Evolutionary conservation across 208 protist genomes (phyloP).

Genomic region (Blechomonas ayalai): DNA sequence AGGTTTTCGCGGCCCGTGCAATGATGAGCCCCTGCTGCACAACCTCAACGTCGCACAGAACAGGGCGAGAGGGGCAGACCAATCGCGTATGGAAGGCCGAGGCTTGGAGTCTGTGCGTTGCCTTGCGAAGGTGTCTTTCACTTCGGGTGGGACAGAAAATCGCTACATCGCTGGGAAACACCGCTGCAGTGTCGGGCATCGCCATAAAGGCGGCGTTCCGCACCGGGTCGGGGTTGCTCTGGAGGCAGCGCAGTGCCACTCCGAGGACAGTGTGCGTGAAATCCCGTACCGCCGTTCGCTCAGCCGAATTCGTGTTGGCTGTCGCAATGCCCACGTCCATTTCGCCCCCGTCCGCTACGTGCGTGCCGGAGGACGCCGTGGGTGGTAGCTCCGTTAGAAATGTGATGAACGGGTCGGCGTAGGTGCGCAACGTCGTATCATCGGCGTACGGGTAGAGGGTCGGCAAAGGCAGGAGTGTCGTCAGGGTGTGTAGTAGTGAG

Average conservation of each 20-base stretch:
- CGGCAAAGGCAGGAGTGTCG: constrained; percentile 44
- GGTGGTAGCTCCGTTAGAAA: constrained; percentile 31
- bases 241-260: constrained; percentile 65
- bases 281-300: constrained; percentile 9
- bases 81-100: too few relatives aligned
- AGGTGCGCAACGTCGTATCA: constrained; percentile 44
- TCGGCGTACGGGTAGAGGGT: constrained; percentile 74
- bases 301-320: neutral
- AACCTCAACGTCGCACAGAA: constrained; percentile 19
- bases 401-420: constrained; percentile 30
- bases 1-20: constrained; percentile 31
- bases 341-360: neutral
- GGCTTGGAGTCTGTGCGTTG: too few relatives aligned
- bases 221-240: constrained; percentile 66
- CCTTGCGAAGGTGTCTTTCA: too few relatives aligned
- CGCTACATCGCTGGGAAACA: constrained; percentile 46
- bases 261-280: constrained; percentile 23
- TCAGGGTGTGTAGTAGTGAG: constrained; percentile 63
- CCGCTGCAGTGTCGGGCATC: constrained; percentile 22
- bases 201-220: constrained; percentile 67
- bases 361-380: neutral
- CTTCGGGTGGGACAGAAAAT: constrained; percentile 4
- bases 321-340: constrained; percentile 4
- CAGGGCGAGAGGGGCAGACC: constrained; percentile 16
- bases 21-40: constrained; percentile 56